Conservation (phyloP, 768 basidiomycete genomes). For the Termitomyces sp. region DNA sequence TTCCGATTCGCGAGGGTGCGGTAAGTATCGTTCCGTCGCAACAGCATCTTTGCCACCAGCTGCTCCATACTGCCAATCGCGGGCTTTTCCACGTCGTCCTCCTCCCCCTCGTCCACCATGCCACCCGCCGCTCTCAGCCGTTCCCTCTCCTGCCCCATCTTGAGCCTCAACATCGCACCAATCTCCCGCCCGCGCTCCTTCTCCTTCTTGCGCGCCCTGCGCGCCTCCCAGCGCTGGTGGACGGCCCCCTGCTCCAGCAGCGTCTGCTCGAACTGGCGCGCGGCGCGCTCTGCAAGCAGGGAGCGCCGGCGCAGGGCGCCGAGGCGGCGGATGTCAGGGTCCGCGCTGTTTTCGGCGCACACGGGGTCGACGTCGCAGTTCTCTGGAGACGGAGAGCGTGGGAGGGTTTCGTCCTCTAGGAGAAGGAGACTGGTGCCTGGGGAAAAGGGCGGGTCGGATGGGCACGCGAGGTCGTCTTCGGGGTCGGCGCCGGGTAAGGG, state of each 20-base stretch:
- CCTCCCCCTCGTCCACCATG: neutral
- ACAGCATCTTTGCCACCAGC: slow-evolving; percentile 34
- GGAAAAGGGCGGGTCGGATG: neutral
- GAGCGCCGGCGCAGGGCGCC: slow-evolving; percentile 32
- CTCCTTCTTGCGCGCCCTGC: slow-evolving; percentile 40
- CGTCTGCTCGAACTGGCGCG: slow-evolving; percentile 13
- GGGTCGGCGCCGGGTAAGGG: slow-evolving; percentile 29
- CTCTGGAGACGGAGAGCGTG: slow-evolving; percentile 39
- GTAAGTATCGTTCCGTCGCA: slow-evolving; percentile 21
- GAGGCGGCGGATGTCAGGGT: slow-evolving; percentile 33
- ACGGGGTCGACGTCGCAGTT: slow-evolving; percentile 30
- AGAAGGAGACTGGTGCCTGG: slow-evolving; percentile 27
- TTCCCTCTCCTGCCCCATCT: slow-evolving; percentile 27
- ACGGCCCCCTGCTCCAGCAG: slow-evolving; percentile 29
- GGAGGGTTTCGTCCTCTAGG: slow-evolving; percentile 28
- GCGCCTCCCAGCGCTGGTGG: slow-evolving; percentile 32
- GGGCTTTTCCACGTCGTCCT: neutral
- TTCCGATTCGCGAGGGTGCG: slow-evolving; percentile 14
- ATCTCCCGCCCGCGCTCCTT: slow-evolving; percentile 54
- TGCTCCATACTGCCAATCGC: slow-evolving; percentile 27
- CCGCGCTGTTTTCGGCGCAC: slow-evolving; percentile 22
- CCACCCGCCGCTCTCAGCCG: neutral
- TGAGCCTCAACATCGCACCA: slow-evolving; percentile 48
- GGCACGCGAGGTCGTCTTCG: slow-evolving; percentile 23
- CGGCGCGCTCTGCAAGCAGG: slow-evolving; percentile 15